Evolutionary conservation across 495 filamentous ascomycete species (phyloP), one percentile per base, ranked within the genome.

Genomic region (Evernia prunastri): DNA sequence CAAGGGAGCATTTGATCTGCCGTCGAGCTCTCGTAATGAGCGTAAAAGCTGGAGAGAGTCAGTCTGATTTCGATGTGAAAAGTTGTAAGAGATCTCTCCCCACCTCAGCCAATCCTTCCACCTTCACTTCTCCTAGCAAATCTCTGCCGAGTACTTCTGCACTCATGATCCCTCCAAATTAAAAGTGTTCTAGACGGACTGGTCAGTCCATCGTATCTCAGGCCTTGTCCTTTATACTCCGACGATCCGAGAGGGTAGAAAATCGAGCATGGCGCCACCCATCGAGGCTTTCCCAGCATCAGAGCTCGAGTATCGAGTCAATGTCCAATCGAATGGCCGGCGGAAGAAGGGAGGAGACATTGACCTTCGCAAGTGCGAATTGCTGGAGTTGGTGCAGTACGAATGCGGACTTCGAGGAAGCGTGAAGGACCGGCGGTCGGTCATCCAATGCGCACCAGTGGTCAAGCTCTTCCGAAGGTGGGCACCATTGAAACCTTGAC

Each of bases 361-460:
- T 67, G 80, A 89, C 57, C 76, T 95, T 20, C 76, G 81, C 58
- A 76, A 84, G 54, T 96, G 91, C 76, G 81, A 87, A 71, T 78
- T 95, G 37, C 72, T 89, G 60, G 86, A 89, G 74, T 79, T 96
- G 79, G 73, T 90, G 65, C 92, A 96, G 75, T 96, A 94, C 75
- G 83, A 85, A 5, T 96, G 92, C 73, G 78, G 86, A 67, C 77
- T 89, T 61, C 77, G 82, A 61, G 79, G 79, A 3, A 77, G 85
- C 45, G 79, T 80, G 27, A 68, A 79, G 43, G 61, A 69, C 36
- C 69, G 65, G 54, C 72, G 84, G 31, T 83, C 84, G 20, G 75
- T 79, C 33, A 82, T 91, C 23, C 76, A 82, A 56, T 96, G 92
- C 72, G 81, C 83, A 76, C 87, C 89, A 15, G 76, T 95, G 18